A percentile compares a stretch with the other conserved stretches of the same genome.
phyloP scores from a whole-genome alignment of 768 basidiomycete species.

The Mycena filopes region DNA sequence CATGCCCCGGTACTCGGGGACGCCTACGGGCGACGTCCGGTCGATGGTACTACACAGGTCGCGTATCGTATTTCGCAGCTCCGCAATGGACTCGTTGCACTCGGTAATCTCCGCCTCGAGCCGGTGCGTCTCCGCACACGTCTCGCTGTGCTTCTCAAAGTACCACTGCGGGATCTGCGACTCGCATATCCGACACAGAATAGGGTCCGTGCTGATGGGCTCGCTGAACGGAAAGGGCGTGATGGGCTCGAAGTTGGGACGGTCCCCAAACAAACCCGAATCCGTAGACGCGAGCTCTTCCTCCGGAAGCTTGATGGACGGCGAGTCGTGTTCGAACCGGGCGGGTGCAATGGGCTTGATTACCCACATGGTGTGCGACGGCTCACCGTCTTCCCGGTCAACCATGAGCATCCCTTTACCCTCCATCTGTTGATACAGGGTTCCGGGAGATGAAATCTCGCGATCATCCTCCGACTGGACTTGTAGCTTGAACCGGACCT shows the following conservation, averaged over 20 bases:
- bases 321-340: conserved; percentile 73
- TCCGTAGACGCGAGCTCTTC: conserved; percentile 57
- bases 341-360: conserved; percentile 84
- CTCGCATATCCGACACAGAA: conserved; percentile 98
- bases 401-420: conserved; percentile 99
- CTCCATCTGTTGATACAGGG: conserved; percentile 88
- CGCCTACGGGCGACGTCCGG: conserved; percentile 70
- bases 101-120: conserved; percentile 95
- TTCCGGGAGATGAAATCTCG: conserved; percentile 60
- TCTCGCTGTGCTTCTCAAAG: conserved; percentile 99
- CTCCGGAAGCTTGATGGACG: conserved; percentile 66
- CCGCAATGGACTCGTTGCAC: conserved; percentile 92
- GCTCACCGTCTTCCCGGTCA: conserved; percentile 86
- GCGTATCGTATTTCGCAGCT: conserved; percentile 87
- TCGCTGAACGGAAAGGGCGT: conserved; percentile 82
- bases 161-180: conserved; percentile 98
- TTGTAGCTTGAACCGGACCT: conserved; percentile 89
- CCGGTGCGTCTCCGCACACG: conserved; percentile 94
- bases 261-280: conserved; percentile 50
- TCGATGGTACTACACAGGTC: conserved; percentile 81
- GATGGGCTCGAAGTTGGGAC: conserved; percentile 54
- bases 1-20: conserved; percentile 89
- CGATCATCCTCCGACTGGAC: conserved; percentile 71
- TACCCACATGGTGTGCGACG: conserved; percentile 99
- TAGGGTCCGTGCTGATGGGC: conserved; percentile 82